Base-by-base conservation (phyloP, 2,329 filamentous ascomycete species). In the Nothomitra cinnamomea region DNA sequence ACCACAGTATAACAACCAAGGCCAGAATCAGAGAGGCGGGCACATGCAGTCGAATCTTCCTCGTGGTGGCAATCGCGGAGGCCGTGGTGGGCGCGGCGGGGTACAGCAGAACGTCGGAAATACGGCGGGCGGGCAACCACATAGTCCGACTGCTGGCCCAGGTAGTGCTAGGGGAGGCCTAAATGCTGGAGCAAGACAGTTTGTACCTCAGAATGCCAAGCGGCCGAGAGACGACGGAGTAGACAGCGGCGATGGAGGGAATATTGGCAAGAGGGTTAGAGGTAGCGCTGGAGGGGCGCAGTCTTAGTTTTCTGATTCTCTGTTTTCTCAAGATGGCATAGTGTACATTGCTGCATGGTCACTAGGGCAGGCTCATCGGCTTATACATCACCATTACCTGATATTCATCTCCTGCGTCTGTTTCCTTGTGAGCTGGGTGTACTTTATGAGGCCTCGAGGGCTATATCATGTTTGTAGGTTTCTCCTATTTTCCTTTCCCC, bases 181-280 rank as follows among this genome's bases (percentile, higher is more conserved):
- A 38, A 78, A 74, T 60, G 70, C 71, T 1, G 65, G 67, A 10
- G 75, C 71, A 21, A 67, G 68, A 13, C 74, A 75, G 50, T 79
- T 80, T 54, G 75, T 78, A 58, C 76, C 76, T 25, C 70, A 73
- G 15, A 73, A 75, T 21, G 75, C 72, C 59, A 79, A 79, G 64
- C 69, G 76, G 36, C 69, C 73, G 19, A 69, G 76, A 53, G 76
- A 78, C 54, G 76, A 78, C 54, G 69, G 67, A 3, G 56, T 57
- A 1, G 58, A 61, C 10, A 67, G 68, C 45, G 69, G 56, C 24
- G 60, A 63, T 41, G 71, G 62, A 66, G 52, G 66, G 65, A 49
- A 68, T 66, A 32, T 59, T 1, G 53, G 53, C 32, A 55, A 53
- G 42, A 53, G 53, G n/a, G 24, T 40, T 28, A 40, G 53, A 19